Evolutionary conservation across 768 basidiomycete species (phyloP), one percentile per base, ranked within the genome.

Genomic region (Amanita jacksonii): DNA sequence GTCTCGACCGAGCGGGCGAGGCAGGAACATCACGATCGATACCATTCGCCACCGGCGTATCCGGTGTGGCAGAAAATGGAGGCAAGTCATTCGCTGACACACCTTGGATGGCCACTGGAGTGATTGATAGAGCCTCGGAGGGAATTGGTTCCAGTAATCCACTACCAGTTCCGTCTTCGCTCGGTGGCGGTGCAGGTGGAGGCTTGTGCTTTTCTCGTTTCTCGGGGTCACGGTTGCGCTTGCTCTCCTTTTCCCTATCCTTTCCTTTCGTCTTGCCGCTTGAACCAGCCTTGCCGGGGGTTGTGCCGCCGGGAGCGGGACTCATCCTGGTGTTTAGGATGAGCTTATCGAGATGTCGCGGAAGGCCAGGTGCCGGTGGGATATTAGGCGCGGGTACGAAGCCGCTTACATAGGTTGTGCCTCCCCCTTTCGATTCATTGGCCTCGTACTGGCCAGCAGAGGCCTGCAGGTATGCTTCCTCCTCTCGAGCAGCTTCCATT

Each of bases 331-430:
- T 55, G 54, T 98, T 98, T 49, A 99, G 64, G 46, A 97, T 96
- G 38, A 96, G 80, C 55, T 91, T 92, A 56, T 98, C 93, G 32
- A 99, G 68, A 55, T 97, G 90, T 1, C 92, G 68, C 0, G 96
- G 96, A 34, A 98, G 71, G 1, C 73, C 68, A 1, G 96, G 92
- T 2, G 96, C 92, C 16, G 83, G 81, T 1, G 92, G 92, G 48
- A 93, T 84, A 51, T 79, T 78, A 13, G 90, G 86, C 1, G 81
- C 76, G 8, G 82, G 78, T 24, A 69, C 61, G 53, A 73, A 68
- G 2, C 67, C 68, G 27, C 52, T 55, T 9, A 66, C 61, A 22
- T 56, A 57, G 15, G 44, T 58, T 41, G 43, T 48, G 36, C 42
- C 55, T 49, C 38, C 51, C 22, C 45, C 53, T 41, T 37, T 46